These are phyloP conservation scores for Pleurotus eryngii DNA, from an alignment of 768 basidiomycete species.

Conservation along the genomic window DNA sequence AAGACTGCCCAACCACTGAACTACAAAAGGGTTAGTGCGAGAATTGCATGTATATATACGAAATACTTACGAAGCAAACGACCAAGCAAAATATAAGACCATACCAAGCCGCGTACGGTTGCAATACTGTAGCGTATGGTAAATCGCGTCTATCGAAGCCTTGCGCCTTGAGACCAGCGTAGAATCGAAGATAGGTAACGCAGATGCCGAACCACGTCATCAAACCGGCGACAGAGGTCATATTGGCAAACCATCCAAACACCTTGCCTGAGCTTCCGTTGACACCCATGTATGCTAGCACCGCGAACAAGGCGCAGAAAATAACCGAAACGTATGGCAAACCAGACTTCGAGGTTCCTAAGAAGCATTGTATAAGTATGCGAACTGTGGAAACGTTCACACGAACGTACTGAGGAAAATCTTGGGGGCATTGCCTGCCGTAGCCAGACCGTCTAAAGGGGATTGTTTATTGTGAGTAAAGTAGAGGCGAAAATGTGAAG, in stretches of 20 bases:
- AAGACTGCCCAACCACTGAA: slow-evolving; percentile 42
- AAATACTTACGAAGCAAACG: slow-evolving; percentile 57
- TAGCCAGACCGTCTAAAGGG: slow-evolving; percentile 70
- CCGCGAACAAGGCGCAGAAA: slow-evolving; percentile 63
- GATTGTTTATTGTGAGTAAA: slow-evolving; percentile 3
- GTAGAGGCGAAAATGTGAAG: background rate
- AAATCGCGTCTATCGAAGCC: slow-evolving; percentile 68
- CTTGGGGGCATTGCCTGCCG: slow-evolving; percentile 76
- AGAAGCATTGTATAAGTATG: background rate
- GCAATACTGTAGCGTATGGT: slow-evolving; percentile 65
- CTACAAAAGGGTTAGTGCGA: slow-evolving; percentile 19
- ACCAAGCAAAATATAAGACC: slow-evolving; percentile 37
- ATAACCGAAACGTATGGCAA: slow-evolving; percentile 73
- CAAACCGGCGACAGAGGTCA: slow-evolving; percentile 67
- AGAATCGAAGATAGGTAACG: slow-evolving; percentile 79
- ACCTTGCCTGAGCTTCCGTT: slow-evolving; percentile 63
- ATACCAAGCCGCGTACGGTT: slow-evolving; percentile 76
- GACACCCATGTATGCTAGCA: slow-evolving; percentile 82
- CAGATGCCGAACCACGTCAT: slow-evolving; percentile 82
- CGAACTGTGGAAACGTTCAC: background rate
- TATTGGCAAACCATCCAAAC: slow-evolving; percentile 78
- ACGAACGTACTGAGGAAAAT: slow-evolving; percentile 51
- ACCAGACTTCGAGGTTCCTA: slow-evolving; percentile 57
- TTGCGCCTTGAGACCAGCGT: slow-evolving; percentile 77
- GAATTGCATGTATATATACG: background rate